Evolutionary conservation across 305 asterid genomes (phyloP).

Genomic region (Coffea humblotiana): DNA sequence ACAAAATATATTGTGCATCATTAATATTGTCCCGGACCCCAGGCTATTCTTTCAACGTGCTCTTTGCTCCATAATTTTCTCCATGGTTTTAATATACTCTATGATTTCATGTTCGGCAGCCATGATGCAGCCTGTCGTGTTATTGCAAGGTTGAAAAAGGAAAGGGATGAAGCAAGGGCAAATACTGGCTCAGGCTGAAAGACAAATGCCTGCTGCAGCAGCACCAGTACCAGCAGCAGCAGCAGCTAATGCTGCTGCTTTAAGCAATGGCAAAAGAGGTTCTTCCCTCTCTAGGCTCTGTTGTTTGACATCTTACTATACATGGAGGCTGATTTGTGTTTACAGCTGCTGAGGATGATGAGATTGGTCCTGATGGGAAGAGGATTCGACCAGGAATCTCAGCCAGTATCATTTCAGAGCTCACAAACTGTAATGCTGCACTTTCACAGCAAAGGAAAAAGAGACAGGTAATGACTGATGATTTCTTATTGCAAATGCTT

Average conservation of each 20-base stretch:
- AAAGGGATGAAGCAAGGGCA: slow-evolving; percentile 88
- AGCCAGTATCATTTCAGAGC: slow-evolving; percentile 66
- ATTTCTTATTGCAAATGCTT: slow-evolving; percentile 12
- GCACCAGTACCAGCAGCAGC: slow-evolving; percentile 38
- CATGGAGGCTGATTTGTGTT: slow-evolving; percentile 22
- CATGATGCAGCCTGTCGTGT: slow-evolving; percentile 99
- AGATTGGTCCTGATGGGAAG: slow-evolving; percentile 72
- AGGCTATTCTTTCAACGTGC: background rate
- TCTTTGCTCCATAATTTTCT: background rate
- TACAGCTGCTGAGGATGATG: slow-evolving; percentile 76
- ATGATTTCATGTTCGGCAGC: slow-evolving; percentile 45
- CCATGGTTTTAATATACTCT: background rate
- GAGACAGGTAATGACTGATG: slow-evolving; percentile 58
- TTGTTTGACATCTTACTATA: slow-evolving; percentile 11
- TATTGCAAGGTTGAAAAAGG: slow-evolving; percentile 93
- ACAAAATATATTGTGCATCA: background rate
- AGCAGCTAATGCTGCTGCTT: slow-evolving; percentile 38
- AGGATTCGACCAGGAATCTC: slow-evolving; percentile 78
- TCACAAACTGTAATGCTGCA: slow-evolving; percentile 72
- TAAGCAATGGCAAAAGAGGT: slow-evolving; percentile 97
- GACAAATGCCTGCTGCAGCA: slow-evolving; percentile 66
- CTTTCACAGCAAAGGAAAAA: slow-evolving; percentile 90
- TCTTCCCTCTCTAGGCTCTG: slow-evolving; percentile 17
- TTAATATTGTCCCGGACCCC: background rate
- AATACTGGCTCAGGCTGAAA: slow-evolving; percentile 78